Conservation (phyloP, 768 basidiomycete genomes). For the Boletus rubropictus region DNA sequence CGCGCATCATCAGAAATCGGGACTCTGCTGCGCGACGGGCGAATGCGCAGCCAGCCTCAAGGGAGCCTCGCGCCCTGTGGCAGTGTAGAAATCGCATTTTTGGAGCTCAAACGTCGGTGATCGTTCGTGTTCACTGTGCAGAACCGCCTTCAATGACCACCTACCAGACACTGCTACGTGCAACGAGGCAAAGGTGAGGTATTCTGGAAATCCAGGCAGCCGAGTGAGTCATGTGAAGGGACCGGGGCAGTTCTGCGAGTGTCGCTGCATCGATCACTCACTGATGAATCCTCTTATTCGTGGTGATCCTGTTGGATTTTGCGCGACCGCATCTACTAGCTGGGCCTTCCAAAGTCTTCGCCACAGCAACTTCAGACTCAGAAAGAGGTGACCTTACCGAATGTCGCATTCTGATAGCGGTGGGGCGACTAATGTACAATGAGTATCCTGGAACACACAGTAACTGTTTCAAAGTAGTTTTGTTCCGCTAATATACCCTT, state of each 20-base stretch:
- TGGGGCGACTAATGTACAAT: conserved; percentile 24
- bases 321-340: neutral
- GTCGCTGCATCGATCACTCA: no score
- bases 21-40: neutral
- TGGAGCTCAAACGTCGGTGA: conserved; percentile 5
- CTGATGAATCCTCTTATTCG: no score
- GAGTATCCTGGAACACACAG: conserved; percentile 1
- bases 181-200: conserved; percentile 25
- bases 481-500: conserved; percentile 11
- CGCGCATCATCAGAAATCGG: neutral
- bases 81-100: conserved; percentile 21
- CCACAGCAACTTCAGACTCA: neutral
- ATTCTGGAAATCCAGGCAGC: conserved; percentile 1
- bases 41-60: conserved; percentile 20
- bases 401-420: conserved; percentile 3
- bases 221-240: neutral
- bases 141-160: conserved; percentile 11
- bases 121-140: conserved; percentile 2
- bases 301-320: neutral
- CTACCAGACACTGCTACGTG: conserved; percentile 7
- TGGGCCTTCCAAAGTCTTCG: neutral
- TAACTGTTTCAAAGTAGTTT: neutral
- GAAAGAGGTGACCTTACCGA: neutral
- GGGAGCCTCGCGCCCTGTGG: conserved; percentile 22
- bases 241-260: no score